These are phyloP conservation scores for Pythium monospermum DNA, from an alignment of 352 stramenopile genomes.

Conservation along the genomic window DNA sequence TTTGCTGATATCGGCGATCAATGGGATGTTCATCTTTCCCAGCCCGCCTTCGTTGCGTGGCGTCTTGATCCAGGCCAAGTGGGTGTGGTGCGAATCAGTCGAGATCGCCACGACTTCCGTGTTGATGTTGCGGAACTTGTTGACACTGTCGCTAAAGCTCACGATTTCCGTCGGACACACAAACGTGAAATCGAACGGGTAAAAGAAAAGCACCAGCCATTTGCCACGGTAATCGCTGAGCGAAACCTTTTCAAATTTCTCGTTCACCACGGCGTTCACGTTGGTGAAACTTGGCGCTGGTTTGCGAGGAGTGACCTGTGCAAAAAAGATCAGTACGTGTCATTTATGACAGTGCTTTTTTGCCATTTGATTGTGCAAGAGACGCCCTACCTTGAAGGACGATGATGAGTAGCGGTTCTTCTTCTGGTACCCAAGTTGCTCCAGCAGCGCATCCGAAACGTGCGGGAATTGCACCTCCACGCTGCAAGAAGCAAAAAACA, in stretches of 20 bases:
- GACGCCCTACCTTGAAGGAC: conserved; percentile 43
- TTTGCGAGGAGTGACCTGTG: conserved; percentile 64
- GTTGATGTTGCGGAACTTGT: conserved; percentile 74
- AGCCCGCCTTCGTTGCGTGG: conserved; percentile 69
- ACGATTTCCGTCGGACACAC: conserved; percentile 84
- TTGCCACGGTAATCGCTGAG: conserved; percentile 68
- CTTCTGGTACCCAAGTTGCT: conserved; percentile 76
- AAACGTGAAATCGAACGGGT: conserved; percentile 86
- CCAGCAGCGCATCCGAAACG: conserved; percentile 65
- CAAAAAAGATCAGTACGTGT: not conserved
- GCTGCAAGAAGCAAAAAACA: conserved; percentile 14
- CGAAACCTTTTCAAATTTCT: conserved; percentile 78
- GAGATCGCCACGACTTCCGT: conserved; percentile 75
- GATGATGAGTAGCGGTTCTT: conserved; percentile 75
- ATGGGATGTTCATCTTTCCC: conserved; percentile 81
- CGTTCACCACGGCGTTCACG: conserved; percentile 73
- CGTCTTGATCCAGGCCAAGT: conserved; percentile 81
- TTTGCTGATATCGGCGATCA: conserved; percentile 80
- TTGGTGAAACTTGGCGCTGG: conserved; percentile 63
- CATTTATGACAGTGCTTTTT: not conserved
- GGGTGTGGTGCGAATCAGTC: conserved; percentile 81
- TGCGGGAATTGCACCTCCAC: conserved; percentile 76
- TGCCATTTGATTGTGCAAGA: not conserved
- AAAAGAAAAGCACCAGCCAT: conserved; percentile 87
- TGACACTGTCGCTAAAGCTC: conserved; percentile 70